phyloP scores from a whole-genome alignment of 2,329 filamentous ascomycete genomes.

The Colletotrichum navitas region DNA sequence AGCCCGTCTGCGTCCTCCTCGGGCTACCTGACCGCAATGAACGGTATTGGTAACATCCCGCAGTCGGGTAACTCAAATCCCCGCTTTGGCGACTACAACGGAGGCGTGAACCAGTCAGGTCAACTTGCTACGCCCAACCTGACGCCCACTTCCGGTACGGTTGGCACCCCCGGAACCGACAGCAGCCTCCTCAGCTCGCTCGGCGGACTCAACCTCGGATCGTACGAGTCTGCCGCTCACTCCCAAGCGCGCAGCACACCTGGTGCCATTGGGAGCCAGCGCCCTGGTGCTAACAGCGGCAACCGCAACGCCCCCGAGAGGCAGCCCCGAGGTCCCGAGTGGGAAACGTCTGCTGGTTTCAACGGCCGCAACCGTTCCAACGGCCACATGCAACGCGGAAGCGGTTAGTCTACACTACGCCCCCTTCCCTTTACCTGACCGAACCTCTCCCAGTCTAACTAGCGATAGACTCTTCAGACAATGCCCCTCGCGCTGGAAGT shows the following conservation, averaged over 20 bases:
- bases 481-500: conserved; percentile 54
- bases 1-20: conserved; percentile 92
- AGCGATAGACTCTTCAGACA: conserved; percentile 58
- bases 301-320: conserved; percentile 66
- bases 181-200: conserved; percentile 62
- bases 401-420: conserved; percentile 61
- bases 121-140: conserved; percentile 52
- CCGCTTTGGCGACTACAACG: conserved; percentile 62
- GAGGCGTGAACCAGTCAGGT: conserved; percentile 52
- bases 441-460: conserved; percentile 12
- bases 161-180: conserved; percentile 55
- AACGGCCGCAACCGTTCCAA: conserved; percentile 66
- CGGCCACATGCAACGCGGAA: conserved; percentile 72
- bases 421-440: not conserved
- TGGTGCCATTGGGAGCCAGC: conserved; percentile 75
- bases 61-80: conserved; percentile 50
- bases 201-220: conserved; percentile 64
- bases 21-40: conserved; percentile 75
- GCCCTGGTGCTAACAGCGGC: conserved; percentile 63
- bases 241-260: conserved; percentile 62
- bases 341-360: conserved; percentile 69
- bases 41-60: conserved; percentile 69
- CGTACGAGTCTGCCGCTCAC: conserved; percentile 60
- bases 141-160: conserved; percentile 52
- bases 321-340: conserved; percentile 74